A percentile compares a stretch with the other conserved stretches of the same genome.
Evolutionary conservation across 2,329 filamentous ascomycete species (phyloP).

Genomic region (Fusarium tupiense): DNA sequence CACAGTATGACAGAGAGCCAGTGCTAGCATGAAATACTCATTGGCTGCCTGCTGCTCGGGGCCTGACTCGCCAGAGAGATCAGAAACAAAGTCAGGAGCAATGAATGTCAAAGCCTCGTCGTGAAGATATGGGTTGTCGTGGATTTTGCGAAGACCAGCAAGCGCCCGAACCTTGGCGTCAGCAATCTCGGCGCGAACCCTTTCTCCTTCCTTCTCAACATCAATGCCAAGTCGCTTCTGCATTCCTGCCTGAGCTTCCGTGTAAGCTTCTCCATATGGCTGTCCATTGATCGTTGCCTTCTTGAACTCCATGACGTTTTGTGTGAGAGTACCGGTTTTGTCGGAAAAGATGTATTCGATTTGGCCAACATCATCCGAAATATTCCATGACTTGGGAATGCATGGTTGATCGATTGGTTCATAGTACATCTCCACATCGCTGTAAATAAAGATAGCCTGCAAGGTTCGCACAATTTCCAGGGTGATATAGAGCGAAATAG

Average conservation of each 20-base stretch:
- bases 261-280: slow-evolving; percentile 96
- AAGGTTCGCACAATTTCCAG: slow-evolving; percentile 93
- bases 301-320: slow-evolving; percentile 99
- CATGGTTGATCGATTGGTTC: slow-evolving; percentile 93
- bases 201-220: slow-evolving; percentile 80
- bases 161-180: slow-evolving; percentile 79
- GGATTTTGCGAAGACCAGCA: slow-evolving; percentile 74
- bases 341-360: slow-evolving; percentile 99
- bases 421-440: slow-evolving; percentile 96
- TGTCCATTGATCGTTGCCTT: slow-evolving; percentile 97
- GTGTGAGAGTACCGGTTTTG: slow-evolving; percentile 95
- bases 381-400: slow-evolving; percentile 98
- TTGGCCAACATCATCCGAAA: slow-evolving; percentile 96
- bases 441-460: slow-evolving; percentile 98
- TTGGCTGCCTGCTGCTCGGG: slow-evolving; percentile 80
- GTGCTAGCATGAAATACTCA: slow-evolving; percentile 90
- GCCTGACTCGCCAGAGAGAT: slow-evolving; percentile 81
- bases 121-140: slow-evolving; percentile 90
- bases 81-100: slow-evolving; percentile 86
- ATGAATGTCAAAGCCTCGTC: slow-evolving; percentile 93
- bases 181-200: slow-evolving; percentile 80
- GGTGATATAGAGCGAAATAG: slow-evolving; percentile 97
- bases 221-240: slow-evolving; percentile 90
- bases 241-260: slow-evolving; percentile 96
- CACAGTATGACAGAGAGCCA: slow-evolving; percentile 96